Evolutionary conservation across 257 asterid genomes (phyloP).

Genomic region (Solanum pennellii): DNA sequence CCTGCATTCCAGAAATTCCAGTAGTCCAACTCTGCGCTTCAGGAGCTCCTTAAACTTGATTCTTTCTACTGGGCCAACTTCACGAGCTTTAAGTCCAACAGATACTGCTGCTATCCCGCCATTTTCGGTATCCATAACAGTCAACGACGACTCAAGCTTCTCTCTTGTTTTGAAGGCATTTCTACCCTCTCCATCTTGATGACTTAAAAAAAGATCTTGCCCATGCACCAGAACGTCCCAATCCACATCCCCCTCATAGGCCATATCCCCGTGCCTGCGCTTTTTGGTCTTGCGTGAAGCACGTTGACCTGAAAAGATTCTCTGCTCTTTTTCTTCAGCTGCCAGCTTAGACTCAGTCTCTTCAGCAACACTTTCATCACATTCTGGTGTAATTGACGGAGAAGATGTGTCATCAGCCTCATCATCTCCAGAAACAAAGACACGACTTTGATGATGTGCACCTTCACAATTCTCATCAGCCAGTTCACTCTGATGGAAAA

Average conservation of each 20-base stretch:
- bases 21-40: constrained; percentile 93
- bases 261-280: constrained; percentile 90
- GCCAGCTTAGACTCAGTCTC: constrained; percentile 29
- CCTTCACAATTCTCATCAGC: constrained; percentile 26
- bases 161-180: constrained; percentile 34
- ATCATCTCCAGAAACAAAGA: constrained; percentile 41
- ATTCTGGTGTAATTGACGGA: constrained; percentile 35
- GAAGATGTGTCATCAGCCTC: constrained; percentile 32
- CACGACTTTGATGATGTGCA: constrained; percentile 19
- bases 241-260: constrained; percentile 95
- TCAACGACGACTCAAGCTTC: constrained; percentile 27
- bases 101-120: constrained; percentile 79
- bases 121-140: constrained; percentile 42
- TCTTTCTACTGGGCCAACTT: constrained; percentile 78
- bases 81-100: constrained; percentile 83
- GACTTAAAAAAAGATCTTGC: constrained; percentile 52
- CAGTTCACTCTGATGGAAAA: constrained; percentile 8
- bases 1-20: constrained; percentile 95
- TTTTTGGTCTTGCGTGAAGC: constrained; percentile 55
- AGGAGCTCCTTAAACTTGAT: constrained; percentile 79
- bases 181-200: constrained; percentile 29
- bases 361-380: constrained; percentile 36
- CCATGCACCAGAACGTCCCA: constrained; percentile 78
- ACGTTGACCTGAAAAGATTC: constrained; percentile 47
- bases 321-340: constrained; percentile 36